Evolutionary conservation across 164 flowering plant genomes (phyloP).

Genomic region (Paratinospora sagittata): DNA sequence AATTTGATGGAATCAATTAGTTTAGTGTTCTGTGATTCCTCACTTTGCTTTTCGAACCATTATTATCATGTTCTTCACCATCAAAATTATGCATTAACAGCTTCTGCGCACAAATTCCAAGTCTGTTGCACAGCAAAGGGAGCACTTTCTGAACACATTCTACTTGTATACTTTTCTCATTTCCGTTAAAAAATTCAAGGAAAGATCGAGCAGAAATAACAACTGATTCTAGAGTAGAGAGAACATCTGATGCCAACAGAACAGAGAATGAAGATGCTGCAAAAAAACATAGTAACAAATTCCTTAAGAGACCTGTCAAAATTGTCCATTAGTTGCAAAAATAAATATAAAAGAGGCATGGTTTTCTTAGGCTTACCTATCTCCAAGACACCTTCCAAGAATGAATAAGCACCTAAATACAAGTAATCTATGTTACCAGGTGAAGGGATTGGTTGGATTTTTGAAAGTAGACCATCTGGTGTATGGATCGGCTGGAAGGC

Average conservation of each 20-base stretch:
- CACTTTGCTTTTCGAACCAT: slow-evolving; percentile 51
- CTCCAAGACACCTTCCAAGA: slow-evolving; percentile 48
- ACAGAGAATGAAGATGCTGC: slow-evolving; percentile 68
- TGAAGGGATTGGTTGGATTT: slow-evolving; percentile 36
- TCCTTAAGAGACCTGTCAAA: neutral
- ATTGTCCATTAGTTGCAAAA: slow-evolving; percentile 3
- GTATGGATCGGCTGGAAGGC: slow-evolving; percentile 51
- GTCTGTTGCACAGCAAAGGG: slow-evolving; percentile 36
- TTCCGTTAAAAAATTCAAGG: slow-evolving; percentile 25
- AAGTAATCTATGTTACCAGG: slow-evolving; percentile 53
- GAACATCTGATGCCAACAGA: slow-evolving; percentile 55
- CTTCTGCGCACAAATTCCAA: slow-evolving; percentile 50
- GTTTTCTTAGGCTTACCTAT: slow-evolving; percentile 28
- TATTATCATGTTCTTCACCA: slow-evolving; percentile 26
- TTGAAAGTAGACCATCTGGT: slow-evolving; percentile 30
- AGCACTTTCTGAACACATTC: slow-evolving; percentile 28
- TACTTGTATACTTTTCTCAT: slow-evolving; percentile 18
- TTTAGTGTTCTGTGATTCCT: slow-evolving; percentile 11
- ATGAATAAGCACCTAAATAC: slow-evolving; percentile 58
- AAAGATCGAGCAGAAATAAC: slow-evolving; percentile 35
- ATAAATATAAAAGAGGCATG: slow-evolving; percentile 5
- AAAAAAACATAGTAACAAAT: slow-evolving; percentile 17
- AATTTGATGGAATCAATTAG: no score
- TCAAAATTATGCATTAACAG: slow-evolving; percentile 51
- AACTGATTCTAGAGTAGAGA: slow-evolving; percentile 53